Conservation (phyloP, 1,139 yeast genomes). For the Hansenula sp. region DNA sequence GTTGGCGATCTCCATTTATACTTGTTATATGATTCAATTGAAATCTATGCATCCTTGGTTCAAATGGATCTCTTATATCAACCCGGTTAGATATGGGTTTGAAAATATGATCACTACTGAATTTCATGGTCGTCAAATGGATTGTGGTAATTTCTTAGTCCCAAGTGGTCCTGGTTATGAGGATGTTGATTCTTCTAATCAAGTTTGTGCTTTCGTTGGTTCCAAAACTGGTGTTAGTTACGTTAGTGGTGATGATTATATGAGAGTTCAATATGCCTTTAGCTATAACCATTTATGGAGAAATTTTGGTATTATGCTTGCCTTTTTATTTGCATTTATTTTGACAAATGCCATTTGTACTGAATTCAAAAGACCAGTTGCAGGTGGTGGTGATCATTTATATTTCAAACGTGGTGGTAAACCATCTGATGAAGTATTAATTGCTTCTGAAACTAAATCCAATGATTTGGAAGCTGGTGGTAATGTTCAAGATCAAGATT, state of each 20-base stretch:
- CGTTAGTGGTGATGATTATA: constrained; percentile 45
- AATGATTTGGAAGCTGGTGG: constrained; percentile 28
- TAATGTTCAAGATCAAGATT: constrained; percentile 25
- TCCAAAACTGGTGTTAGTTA: constrained; percentile 34
- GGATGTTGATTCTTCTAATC: constrained; percentile 32
- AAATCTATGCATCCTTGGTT: constrained; percentile 66
- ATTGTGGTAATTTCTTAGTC: constrained; percentile 40
- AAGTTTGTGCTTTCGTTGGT: constrained; percentile 49
- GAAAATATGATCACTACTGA: constrained; percentile 53
- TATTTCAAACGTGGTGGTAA: constrained; percentile 29
- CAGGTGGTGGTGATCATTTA: constrained; percentile 39
- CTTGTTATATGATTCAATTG: constrained; percentile 53
- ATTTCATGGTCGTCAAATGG: constrained; percentile 53
- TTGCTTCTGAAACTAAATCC: background rate
- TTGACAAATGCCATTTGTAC: constrained; percentile 26
- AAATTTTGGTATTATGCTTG: constrained; percentile 46
- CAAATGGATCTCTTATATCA: constrained; percentile 56
- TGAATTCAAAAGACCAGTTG: constrained; percentile 35
- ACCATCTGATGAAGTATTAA: constrained; percentile 2
- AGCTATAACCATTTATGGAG: constrained; percentile 43
- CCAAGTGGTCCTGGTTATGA: constrained; percentile 52
- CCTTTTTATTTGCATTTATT: constrained; percentile 34
- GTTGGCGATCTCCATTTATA: constrained; percentile 45
- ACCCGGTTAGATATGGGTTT: constrained; percentile 54
- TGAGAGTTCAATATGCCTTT: constrained; percentile 34